A percentile compares a stretch with the other conserved stretches of the same genome.
Conservation (phyloP, 768 basidiomycete genomes). For the Russula abietina region DNA sequence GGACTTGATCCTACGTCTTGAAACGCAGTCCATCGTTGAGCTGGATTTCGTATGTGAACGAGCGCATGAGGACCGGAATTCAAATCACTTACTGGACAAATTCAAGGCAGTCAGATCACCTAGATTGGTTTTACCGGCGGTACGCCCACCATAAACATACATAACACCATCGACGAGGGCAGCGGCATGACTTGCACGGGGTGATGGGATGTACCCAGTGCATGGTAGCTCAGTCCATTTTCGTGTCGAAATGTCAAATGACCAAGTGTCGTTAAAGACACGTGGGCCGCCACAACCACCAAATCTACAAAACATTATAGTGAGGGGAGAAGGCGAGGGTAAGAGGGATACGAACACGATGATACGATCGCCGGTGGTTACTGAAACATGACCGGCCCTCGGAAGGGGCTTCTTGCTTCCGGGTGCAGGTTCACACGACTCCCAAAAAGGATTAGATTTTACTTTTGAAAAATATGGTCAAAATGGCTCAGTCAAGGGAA, state of each 20-base stretch:
- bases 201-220: slow-evolving; percentile 95
- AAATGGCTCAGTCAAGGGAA: slow-evolving; percentile 22
- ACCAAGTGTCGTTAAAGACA: slow-evolving; percentile 99
- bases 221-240: slow-evolving; percentile 90
- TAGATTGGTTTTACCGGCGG: slow-evolving; percentile 93
- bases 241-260: slow-evolving; percentile 73
- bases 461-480: slow-evolving; percentile 42
- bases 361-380: too few relatives aligned
- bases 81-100: slow-evolving; percentile 74
- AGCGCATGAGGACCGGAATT: neutral
- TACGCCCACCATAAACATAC: slow-evolving; percentile 94
- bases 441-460: slow-evolving; percentile 77
- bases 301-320: slow-evolving; percentile 30
- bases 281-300: slow-evolving; percentile 97
- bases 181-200: slow-evolving; percentile 93
- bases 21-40: slow-evolving; percentile 99
- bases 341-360: too few relatives aligned
- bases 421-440: slow-evolving; percentile 55
- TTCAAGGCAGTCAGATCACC: slow-evolving; percentile 95
- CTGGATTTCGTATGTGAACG: slow-evolving; percentile 40
- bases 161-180: slow-evolving; percentile 95
- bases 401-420: slow-evolving; percentile 57
- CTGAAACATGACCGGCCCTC: slow-evolving; percentile 77
- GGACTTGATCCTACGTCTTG: slow-evolving; percentile 99
- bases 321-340: too few relatives aligned